These are phyloP conservation scores for Wallacemonas sp. DNA, from an alignment of 208 protist genomes.

Conservation along the genomic window DNA sequence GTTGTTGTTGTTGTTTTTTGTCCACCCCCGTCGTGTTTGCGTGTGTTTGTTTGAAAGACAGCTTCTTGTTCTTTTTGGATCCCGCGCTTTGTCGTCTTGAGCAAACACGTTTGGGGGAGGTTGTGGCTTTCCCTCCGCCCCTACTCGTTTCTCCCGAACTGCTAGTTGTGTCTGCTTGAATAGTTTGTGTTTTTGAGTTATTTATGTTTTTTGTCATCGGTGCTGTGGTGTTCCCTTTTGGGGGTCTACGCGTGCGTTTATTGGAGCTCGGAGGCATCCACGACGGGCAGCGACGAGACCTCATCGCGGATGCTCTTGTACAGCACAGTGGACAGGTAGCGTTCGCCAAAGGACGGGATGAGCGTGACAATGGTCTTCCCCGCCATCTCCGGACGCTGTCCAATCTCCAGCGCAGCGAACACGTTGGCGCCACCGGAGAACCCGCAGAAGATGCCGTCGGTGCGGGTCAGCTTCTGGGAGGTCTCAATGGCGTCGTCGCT, in stretches of 20 bases:
- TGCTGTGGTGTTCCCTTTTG: constrained; percentile 4
- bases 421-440: constrained; percentile 88
- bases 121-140: not conserved
- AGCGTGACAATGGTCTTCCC: constrained; percentile 90
- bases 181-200: not conserved
- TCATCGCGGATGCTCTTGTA: constrained; percentile 77
- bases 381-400: constrained; percentile 75
- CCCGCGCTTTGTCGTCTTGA: too few species aligned
- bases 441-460: constrained; percentile 85
- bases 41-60: too few species aligned
- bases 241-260: not conserved
- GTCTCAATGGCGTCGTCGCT: constrained; percentile 71
- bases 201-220: constrained; percentile 20
- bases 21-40: too few species aligned
- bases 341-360: constrained; percentile 90
- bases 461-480: constrained; percentile 66
- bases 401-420: constrained; percentile 81
- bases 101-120: too few species aligned
- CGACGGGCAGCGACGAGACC: constrained; percentile 62
- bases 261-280: constrained; percentile 67
- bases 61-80: too few species aligned
- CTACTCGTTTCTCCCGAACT: not conserved
- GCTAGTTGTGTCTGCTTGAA: too few species aligned
- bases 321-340: constrained; percentile 86
- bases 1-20: not conserved